These are phyloP conservation scores for Cladosporium sp. DNA, from an alignment of 2,329 filamentous ascomycete genomes.

Conservation along the genomic window DNA sequence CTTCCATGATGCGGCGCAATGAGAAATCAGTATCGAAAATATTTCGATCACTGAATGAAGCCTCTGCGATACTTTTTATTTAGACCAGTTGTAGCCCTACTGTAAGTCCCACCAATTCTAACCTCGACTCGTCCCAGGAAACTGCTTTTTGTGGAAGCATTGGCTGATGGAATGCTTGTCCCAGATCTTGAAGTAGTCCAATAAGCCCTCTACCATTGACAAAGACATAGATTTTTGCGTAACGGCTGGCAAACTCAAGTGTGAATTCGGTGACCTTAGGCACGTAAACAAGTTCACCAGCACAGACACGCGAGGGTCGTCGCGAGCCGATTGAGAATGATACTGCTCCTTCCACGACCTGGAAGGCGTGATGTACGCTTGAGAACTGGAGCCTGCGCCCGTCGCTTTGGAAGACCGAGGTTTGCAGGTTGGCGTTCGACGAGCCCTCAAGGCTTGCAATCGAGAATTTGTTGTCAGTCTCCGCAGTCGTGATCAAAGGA, in stretches of 20 bases:
- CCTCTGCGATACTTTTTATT: no score
- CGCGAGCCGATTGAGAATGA: constrained; percentile 38
- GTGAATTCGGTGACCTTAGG: constrained; percentile 45
- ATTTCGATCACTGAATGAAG: no score
- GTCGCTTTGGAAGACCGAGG: constrained; percentile 29
- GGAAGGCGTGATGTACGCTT: constrained; percentile 51
- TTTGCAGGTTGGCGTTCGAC: constrained; percentile 30
- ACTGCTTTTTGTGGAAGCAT: constrained; percentile 21
- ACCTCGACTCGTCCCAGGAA: neutral
- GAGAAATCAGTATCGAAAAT: no score
- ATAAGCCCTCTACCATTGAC: constrained; percentile 47
- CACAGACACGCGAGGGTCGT: constrained; percentile 34
- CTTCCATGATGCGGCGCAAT: no score
- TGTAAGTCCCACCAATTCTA: neutral
- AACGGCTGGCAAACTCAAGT: constrained; percentile 43
- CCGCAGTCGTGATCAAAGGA: constrained; percentile 47
- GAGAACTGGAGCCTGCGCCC: constrained; percentile 40
- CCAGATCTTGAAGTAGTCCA: constrained; percentile 40
- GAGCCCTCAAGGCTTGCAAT: constrained; percentile 52
- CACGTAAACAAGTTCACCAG: constrained; percentile 49
- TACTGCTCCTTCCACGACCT: constrained; percentile 45
- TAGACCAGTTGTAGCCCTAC: neutral
- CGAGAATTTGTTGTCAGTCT: constrained; percentile 48
- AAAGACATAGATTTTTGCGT: constrained; percentile 46
- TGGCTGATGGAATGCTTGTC: constrained; percentile 18